A percentile compares a stretch with the other conserved stretches of the same genome.
Evolutionary conservation across 164 flowering plant genomes (phyloP).

Genomic region (Aristolochia fimbriata): DNA sequence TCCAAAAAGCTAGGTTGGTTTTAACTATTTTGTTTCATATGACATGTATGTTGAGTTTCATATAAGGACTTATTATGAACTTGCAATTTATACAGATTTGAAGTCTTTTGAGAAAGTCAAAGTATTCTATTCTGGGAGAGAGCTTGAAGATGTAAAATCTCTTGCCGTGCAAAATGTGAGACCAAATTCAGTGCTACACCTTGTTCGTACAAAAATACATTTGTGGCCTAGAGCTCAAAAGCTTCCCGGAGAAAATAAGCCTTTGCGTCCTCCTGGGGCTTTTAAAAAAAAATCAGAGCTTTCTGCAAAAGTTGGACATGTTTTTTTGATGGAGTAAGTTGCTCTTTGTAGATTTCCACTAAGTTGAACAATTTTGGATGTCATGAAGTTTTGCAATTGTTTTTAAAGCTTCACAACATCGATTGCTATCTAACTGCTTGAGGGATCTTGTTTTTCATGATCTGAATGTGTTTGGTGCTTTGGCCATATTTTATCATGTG

Average conservation of each 20-base stretch:
- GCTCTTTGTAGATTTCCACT: not conserved
- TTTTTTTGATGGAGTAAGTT: conserved; percentile 95
- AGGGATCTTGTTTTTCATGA: no score
- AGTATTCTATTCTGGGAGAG: conserved; percentile 67
- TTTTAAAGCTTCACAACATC: no score
- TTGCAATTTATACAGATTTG: conserved; percentile 43
- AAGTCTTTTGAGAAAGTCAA: conserved; percentile 66
- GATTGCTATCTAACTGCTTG: no score
- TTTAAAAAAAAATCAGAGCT: conserved; percentile 96
- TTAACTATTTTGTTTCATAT: no score
- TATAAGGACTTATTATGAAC: no score
- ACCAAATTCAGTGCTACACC: conserved; percentile 89
- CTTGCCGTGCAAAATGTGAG: conserved; percentile 70
- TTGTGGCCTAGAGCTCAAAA: conserved; percentile 79
- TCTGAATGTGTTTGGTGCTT: no score
- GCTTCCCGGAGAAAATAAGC: conserved; percentile 85
- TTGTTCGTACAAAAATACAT: conserved; percentile 80
- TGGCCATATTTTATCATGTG: no score
- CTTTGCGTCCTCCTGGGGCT: conserved; percentile 98
- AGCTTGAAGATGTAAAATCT: conserved; percentile 67
- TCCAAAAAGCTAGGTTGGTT: conserved; percentile 80
- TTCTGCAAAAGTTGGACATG: conserved; percentile 92
- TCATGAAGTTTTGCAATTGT: not conserved
- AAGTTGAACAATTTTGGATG: not conserved
- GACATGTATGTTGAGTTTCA: no score